Evolutionary conservation across 2,329 filamentous ascomycete genomes (phyloP).

Genomic region (Myriosclerotinia scirpicola): DNA sequence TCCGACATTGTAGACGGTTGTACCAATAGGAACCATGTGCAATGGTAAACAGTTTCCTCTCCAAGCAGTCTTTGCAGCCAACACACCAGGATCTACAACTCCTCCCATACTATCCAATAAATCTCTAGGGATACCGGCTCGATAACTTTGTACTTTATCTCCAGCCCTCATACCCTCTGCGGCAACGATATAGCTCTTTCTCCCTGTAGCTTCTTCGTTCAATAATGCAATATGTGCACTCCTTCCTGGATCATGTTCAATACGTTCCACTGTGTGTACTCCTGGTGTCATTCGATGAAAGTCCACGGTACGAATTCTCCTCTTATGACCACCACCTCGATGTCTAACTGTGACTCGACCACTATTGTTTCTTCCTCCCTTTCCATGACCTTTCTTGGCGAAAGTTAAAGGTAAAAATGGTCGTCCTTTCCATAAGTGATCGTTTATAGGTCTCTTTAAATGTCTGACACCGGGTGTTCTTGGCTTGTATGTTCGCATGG

Average conservation of each 20-base stretch:
- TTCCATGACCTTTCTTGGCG: slow-evolving; percentile 87
- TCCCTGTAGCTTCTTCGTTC: slow-evolving; percentile 69
- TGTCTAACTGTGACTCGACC: slow-evolving; percentile 88
- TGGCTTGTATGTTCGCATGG: slow-evolving; percentile 84
- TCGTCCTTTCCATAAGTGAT: slow-evolving; percentile 93
- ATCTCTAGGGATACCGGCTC: slow-evolving; percentile 82
- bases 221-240: slow-evolving; percentile 91
- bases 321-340: slow-evolving; percentile 86
- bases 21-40: slow-evolving; percentile 95
- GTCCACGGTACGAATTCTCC: slow-evolving; percentile 88
- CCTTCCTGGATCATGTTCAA: slow-evolving; percentile 93
- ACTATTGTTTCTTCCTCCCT: slow-evolving; percentile 87
- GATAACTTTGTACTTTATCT: slow-evolving; percentile 89
- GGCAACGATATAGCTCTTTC: slow-evolving; percentile 90
- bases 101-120: slow-evolving; percentile 92
- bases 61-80: slow-evolving; percentile 91
- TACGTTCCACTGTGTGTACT: slow-evolving; percentile 84
- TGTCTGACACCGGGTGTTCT: slow-evolving; percentile 91
- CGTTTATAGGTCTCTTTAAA: slow-evolving; percentile 87
- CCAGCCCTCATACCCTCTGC: slow-evolving; percentile 90
- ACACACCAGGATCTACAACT: slow-evolving; percentile 86
- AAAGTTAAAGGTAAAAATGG: slow-evolving; percentile 81
- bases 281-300: slow-evolving; percentile 78
- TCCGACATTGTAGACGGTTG: slow-evolving; percentile 86
- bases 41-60: slow-evolving; percentile 92